Conservation (phyloP, 805 yeast genomes). For the Lachancea nothofagi region DNA sequence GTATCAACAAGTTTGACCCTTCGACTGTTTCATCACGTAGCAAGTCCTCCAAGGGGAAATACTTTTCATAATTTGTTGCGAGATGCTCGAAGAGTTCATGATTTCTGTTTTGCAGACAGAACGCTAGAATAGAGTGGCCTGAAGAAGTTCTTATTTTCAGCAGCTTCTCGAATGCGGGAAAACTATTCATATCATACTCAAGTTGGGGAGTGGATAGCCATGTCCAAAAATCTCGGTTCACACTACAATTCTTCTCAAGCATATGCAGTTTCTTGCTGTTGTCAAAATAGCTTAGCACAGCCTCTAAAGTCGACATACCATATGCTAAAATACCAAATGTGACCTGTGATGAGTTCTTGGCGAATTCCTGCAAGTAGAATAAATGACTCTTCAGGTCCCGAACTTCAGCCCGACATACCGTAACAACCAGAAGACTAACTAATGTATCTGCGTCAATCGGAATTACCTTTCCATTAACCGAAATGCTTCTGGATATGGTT, state of each 20-base stretch:
- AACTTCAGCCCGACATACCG: conserved; percentile 58
- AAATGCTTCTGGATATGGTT: conserved; percentile 38
- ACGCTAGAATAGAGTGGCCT: conserved; percentile 70
- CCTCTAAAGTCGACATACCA: conserved; percentile 77
- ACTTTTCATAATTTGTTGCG: conserved; percentile 39
- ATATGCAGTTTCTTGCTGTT: conserved; percentile 27
- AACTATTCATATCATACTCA: conserved; percentile 1
- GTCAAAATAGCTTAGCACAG: conserved; percentile 62
- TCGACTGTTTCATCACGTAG: conserved; percentile 53
- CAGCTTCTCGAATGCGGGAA: conserved; percentile 23
- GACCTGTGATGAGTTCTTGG: conserved; percentile 36
- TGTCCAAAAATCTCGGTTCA: conserved; percentile 56
- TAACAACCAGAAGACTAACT: conserved; percentile 65
- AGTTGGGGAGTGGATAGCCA: conserved; percentile 38
- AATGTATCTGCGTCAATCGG: conserved; percentile 76
- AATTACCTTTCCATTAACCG: conserved; percentile 12
- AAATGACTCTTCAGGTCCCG: conserved; percentile 57
- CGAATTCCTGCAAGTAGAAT: conserved; percentile 58
- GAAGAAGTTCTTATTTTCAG: conserved; percentile 39
- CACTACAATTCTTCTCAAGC: conserved; percentile 36
- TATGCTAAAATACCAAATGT: conserved; percentile 66
- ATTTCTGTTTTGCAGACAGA: conserved; percentile 50
- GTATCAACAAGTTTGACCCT: conserved; percentile 52
- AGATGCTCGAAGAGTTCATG: conserved; percentile 42
- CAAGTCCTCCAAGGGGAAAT: conserved; percentile 62